phyloP scores from a whole-genome alignment of 495 filamentous ascomycete genomes.

The Penicillium soppii region DNA sequence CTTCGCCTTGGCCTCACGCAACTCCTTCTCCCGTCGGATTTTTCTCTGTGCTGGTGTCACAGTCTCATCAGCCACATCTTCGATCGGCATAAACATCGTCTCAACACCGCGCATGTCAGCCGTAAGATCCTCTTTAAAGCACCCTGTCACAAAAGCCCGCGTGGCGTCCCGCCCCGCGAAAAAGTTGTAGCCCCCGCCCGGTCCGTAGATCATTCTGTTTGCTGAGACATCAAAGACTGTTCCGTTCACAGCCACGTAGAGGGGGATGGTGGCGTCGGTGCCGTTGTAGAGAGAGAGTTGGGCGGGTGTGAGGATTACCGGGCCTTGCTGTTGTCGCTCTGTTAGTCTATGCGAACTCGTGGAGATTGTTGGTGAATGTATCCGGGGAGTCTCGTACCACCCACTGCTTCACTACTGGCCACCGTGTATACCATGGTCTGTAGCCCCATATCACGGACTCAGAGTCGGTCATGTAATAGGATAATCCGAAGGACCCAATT shows the following conservation, averaged over 20 bases:
- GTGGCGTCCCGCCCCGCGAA: slow-evolving; percentile 87
- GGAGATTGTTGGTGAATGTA: neutral
- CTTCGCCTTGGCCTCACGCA: slow-evolving; percentile 39
- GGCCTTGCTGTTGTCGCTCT: slow-evolving; percentile 44
- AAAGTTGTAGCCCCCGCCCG: slow-evolving; percentile 82
- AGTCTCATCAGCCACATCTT: slow-evolving; percentile 56
- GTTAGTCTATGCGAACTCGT: neutral
- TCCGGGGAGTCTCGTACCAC: slow-evolving; percentile 47
- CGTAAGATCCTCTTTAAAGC: slow-evolving; percentile 83
- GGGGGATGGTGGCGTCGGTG: slow-evolving; percentile 67
- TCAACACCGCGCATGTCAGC: slow-evolving; percentile 83
- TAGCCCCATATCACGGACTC: slow-evolving; percentile 67
- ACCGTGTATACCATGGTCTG: slow-evolving; percentile 66
- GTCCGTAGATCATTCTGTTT: slow-evolving; percentile 76
- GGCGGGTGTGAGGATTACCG: slow-evolving; percentile 63
- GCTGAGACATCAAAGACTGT: slow-evolving; percentile 90
- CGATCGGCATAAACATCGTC: slow-evolving; percentile 80
- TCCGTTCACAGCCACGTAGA: slow-evolving; percentile 92
- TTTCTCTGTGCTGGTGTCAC: slow-evolving; percentile 52
- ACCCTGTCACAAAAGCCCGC: slow-evolving; percentile 93
- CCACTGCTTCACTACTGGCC: slow-evolving; percentile 60
- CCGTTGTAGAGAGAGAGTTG: slow-evolving; percentile 79
- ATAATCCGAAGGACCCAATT: slow-evolving; percentile 66
- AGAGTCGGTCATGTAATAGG: slow-evolving; percentile 75
- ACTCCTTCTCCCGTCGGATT: slow-evolving; percentile 54